phyloP scores from a whole-genome alignment of 73 alveolate genomes.

The Tetrahymena elliotti region DNA sequence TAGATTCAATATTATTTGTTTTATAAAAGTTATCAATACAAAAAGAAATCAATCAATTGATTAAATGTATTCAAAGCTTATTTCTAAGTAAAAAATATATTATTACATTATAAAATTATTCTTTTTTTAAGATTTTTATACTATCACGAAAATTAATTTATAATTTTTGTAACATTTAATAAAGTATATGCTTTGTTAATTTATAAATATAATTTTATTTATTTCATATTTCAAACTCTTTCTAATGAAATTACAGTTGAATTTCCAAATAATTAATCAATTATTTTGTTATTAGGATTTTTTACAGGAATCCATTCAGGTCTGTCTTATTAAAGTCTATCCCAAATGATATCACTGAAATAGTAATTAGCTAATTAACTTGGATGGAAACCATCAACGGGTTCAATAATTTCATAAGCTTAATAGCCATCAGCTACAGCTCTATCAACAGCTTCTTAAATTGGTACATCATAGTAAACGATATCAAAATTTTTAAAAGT shows the following conservation, averaged over 20 bases:
- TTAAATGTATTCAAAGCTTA: too few relatives aligned
- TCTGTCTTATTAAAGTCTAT: background rate
- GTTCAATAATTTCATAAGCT: constrained; percentile 7
- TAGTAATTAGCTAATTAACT: background rate
- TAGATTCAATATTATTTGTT: too few relatives aligned
- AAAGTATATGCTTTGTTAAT: too few relatives aligned
- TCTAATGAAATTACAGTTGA: background rate
- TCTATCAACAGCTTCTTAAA: background rate
- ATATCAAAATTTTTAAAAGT: background rate
- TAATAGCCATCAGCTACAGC: background rate
- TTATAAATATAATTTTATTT: too few relatives aligned
- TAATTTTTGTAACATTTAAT: too few relatives aligned
- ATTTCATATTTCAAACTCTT: background rate
- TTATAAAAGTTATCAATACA: too few relatives aligned
- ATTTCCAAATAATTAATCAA: background rate
- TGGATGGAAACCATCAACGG: constrained; percentile 31
- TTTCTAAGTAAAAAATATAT: too few relatives aligned
- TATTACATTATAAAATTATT: too few relatives aligned
- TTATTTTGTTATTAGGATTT: background rate
- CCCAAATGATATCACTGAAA: constrained; percentile 7
- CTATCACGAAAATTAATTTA: too few relatives aligned
- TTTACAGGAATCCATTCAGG: constrained; percentile 5
- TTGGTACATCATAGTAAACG: background rate
- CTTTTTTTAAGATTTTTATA: too few relatives aligned
- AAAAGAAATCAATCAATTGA: too few relatives aligned